Percentiles rank a stretch among this genome's conserved stretches.
Evolutionary conservation across 2,329 filamentous ascomycete genomes (phyloP).

Genomic region (Xylariomycetidae sp.): DNA sequence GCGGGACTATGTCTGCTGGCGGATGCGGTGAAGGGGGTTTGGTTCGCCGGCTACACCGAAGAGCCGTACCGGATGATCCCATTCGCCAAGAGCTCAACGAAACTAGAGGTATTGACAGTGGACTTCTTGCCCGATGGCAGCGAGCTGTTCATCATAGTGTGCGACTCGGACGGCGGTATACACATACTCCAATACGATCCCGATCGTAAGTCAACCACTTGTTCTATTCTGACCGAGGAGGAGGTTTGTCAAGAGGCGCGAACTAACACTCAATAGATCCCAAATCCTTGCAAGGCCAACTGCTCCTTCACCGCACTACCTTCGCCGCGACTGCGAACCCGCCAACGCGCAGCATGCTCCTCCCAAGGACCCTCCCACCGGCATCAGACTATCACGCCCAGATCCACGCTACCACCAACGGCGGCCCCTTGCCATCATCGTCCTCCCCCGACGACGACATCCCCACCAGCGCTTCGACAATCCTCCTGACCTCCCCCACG

Average conservation of each 20-base stretch:
- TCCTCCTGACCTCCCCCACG: constrained; percentile 70
- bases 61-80: constrained; percentile 95
- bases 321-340: constrained; percentile 82
- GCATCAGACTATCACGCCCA: constrained; percentile 25
- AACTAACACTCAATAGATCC: too few species aligned
- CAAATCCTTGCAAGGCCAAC: constrained; percentile 83
- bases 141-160: constrained; percentile 75
- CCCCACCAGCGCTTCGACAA: constrained; percentile 30
- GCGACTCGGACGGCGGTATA: constrained; percentile 79
- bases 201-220: constrained; percentile 63
- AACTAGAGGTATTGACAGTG: constrained; percentile 72
- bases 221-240: too few species aligned
- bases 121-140: constrained; percentile 87
- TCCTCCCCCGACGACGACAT: constrained; percentile 25
- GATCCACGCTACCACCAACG: constrained; percentile 19
- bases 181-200: constrained; percentile 93
- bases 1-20: constrained; percentile 85
- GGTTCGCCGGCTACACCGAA: constrained; percentile 95
- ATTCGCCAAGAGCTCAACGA: constrained; percentile 79
- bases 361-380: constrained; percentile 60
- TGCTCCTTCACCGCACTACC: constrained; percentile 79
- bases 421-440: too few species aligned
- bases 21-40: constrained; percentile 88
- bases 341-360: constrained; percentile 67
- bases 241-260: too few species aligned